Evolutionary conservation across 2,329 filamentous ascomycete species (phyloP).

Genomic region (Epichloe elymi): DNA sequence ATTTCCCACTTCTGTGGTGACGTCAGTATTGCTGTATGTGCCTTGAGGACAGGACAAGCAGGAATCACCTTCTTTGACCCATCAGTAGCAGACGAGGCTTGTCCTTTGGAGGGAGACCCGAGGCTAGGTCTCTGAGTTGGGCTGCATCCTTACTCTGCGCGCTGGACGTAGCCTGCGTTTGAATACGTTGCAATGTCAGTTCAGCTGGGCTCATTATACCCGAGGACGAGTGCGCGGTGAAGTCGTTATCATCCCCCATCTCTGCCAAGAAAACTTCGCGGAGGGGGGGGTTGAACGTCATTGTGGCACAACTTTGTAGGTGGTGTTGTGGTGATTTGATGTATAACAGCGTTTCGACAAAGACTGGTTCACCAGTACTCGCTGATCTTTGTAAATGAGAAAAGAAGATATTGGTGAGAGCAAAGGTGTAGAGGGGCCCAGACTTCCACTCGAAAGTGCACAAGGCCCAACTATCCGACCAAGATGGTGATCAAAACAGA

Average conservation of each 20-base stretch:
- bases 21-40: background rate
- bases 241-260: slow-evolving; percentile 13
- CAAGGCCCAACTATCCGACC: background rate
- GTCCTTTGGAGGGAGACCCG: slow-evolving; percentile 39
- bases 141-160: slow-evolving; percentile 35
- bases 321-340: background rate
- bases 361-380: background rate
- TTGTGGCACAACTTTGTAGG: slow-evolving; percentile 5
- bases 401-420: background rate
- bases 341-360: background rate
- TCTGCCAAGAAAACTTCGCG: slow-evolving; percentile 12
- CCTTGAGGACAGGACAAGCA: background rate
- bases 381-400: background rate
- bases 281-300: slow-evolving; percentile 23
- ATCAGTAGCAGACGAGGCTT: slow-evolving; percentile 85
- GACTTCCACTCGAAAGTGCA: background rate
- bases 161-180: slow-evolving; percentile 45
- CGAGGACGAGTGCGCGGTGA: slow-evolving; percentile 15
- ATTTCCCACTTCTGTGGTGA: slow-evolving; percentile 73
- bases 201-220: slow-evolving; percentile 40
- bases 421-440: background rate
- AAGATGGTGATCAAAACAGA: background rate
- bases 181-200: slow-evolving; percentile 50
- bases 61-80: slow-evolving; percentile 75
- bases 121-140: slow-evolving; percentile 30